Percentiles rank a stretch among this genome's conserved stretches.
Conservation (phyloP, 2,329 filamentous ascomycete species). For the Trichoderma guizhouense region DNA sequence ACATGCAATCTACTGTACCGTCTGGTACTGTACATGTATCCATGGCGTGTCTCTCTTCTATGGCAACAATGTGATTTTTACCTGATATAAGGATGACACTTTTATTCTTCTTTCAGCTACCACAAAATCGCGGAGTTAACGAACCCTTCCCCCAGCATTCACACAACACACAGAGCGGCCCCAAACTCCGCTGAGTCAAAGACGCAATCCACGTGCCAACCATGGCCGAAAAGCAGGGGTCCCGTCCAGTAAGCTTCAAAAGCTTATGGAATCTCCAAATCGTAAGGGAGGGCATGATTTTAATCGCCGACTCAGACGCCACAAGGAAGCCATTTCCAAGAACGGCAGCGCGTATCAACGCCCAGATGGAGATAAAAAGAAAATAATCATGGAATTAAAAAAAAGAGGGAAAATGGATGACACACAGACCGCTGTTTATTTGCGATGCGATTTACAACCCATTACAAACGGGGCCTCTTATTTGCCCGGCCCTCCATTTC, state of each 20-base stretch:
- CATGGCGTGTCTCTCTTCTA: not conserved
- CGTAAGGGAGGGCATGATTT: not conserved
- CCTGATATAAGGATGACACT: not conserved
- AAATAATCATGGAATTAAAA: not conserved
- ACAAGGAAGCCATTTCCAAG: not conserved
- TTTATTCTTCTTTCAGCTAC: not conserved
- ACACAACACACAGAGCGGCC: not conserved
- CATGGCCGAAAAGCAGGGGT: not conserved
- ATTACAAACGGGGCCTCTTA: not conserved
- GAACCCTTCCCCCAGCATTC: not conserved
- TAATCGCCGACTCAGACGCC: conserved; percentile 10
- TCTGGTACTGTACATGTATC: not conserved
- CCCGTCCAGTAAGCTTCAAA: conserved; percentile 8
- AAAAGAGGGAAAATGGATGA: not conserved
- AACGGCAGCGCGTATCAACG: not conserved
- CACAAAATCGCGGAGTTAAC: not conserved
- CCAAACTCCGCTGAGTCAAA: conserved; percentile 1
- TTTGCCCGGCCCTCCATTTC: not conserved
- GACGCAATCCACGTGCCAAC: conserved; percentile 6
- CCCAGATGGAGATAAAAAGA: not conserved
- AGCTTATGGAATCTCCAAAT: not conserved
- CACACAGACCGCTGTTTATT: not conserved
- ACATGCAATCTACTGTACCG: not conserved
- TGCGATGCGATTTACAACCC: not conserved
- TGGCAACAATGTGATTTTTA: not conserved